Conservation (phyloP, 2,329 filamentous ascomycete genomes). For the Aspergillus sp. region DNA sequence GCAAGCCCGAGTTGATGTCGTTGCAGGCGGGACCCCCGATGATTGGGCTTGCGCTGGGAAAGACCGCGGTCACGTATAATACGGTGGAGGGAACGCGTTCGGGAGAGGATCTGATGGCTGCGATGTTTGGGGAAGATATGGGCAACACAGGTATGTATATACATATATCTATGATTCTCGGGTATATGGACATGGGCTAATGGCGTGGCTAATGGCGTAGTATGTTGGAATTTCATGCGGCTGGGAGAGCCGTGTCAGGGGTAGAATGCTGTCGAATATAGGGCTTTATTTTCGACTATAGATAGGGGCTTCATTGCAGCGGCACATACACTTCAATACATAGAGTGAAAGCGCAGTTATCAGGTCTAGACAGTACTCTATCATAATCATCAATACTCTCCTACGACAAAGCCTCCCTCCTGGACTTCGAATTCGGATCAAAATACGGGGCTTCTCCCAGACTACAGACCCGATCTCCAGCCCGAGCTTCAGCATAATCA, state of each 20-base stretch:
- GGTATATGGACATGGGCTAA: no score
- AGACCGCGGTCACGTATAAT: constrained; percentile 58
- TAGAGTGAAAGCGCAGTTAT: no score
- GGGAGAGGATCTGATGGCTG: constrained; percentile 54
- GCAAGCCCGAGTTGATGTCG: constrained; percentile 41
- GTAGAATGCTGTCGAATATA: not conserved
- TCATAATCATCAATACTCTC: not conserved
- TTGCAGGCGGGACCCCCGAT: constrained; percentile 52
- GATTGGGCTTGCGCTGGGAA: constrained; percentile 65
- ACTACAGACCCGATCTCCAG: constrained; percentile 44
- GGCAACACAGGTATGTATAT: constrained; percentile 52
- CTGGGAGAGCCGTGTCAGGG: constrained; percentile 31
- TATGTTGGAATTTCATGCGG: constrained; percentile 50
- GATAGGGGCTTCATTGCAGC: no score
- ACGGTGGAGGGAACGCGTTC: constrained; percentile 49
- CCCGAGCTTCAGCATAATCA: constrained; percentile 31
- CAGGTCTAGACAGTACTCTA: not conserved
- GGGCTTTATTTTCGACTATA: no score
- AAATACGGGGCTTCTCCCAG: constrained; percentile 47
- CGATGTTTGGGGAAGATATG: constrained; percentile 37
- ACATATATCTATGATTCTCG: no score
- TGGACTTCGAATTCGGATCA: constrained; percentile 33
- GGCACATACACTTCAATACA: not conserved
- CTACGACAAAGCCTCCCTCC: constrained; percentile 27
- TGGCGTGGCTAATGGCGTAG: no score